Conservation (phyloP, 2,329 filamentous ascomycete genomes). For the Fusarium buharicum region DNA sequence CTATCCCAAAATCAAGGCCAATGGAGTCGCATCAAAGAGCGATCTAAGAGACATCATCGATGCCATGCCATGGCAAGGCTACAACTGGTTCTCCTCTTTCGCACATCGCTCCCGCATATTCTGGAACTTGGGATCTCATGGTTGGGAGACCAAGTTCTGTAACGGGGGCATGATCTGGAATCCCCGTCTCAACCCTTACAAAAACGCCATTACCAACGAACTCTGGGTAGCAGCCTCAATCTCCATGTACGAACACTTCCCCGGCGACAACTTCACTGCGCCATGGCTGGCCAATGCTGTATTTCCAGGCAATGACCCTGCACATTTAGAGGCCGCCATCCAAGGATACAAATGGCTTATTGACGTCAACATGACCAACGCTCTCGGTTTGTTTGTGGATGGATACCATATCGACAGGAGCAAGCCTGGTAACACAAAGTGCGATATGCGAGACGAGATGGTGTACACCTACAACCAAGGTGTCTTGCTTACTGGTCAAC, state of each 20-base stretch:
- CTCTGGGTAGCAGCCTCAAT: slow-evolving; percentile 87
- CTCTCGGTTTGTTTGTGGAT: slow-evolving; percentile 79
- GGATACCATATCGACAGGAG: slow-evolving; percentile 82
- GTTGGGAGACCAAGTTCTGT: slow-evolving; percentile 86
- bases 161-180: slow-evolving; percentile 93
- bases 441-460: slow-evolving; percentile 85
- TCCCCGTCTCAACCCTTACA: slow-evolving; percentile 82
- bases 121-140: slow-evolving; percentile 80
- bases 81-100: slow-evolving; percentile 78
- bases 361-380: slow-evolving; percentile 82
- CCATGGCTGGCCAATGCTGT: slow-evolving; percentile 63
- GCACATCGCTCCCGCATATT: slow-evolving; percentile 86
- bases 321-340: slow-evolving; percentile 77
- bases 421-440: slow-evolving; percentile 73
- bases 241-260: slow-evolving; percentile 89
- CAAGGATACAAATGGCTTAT: slow-evolving; percentile 85
- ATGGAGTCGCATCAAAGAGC: slow-evolving; percentile 28
- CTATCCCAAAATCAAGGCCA: slow-evolving; percentile 54
- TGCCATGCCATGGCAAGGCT: slow-evolving; percentile 76
- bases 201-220: slow-evolving; percentile 96
- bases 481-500: slow-evolving; percentile 83
- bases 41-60: slow-evolving; percentile 49
- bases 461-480: slow-evolving; percentile 98
- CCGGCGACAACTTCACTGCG: slow-evolving; percentile 78
- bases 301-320: slow-evolving; percentile 61